Base-by-base conservation (phyloP, 352 stramenopile genomes). In the Phytophthora constricta region DNA sequence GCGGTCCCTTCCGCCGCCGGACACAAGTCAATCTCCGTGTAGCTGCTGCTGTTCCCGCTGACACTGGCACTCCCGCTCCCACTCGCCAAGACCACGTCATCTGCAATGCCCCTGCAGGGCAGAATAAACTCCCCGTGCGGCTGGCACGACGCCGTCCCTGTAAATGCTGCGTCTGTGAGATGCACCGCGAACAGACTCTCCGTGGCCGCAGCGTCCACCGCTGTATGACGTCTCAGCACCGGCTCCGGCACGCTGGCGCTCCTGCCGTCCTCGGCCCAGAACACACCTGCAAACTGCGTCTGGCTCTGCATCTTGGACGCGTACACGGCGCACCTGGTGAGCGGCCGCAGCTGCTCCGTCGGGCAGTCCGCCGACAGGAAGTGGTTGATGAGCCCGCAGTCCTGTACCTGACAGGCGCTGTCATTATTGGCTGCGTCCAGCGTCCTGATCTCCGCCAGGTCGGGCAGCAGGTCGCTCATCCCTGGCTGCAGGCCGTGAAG, bases 251-350 rank as follows among this genome's bases (percentile, higher is more conserved):
- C 58, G n/a, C 49, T 78, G 3, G 62, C 60, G 49, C 70, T 89
- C 33, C 77, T 78, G 26, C 76, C 84, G 65, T 92, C 82, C 54
- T 90, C 76, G 28, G 82, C 82, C 84, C 84, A 92, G 46, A 74
- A 82, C 22, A 84, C 80, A 19, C 74, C 82, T 31, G 46, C 7
- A 45, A 76, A 68, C 20, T 72, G 17, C 4, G 53, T 43, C 42
- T 79, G 74, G 55, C 53, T 52, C 1, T 48, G 19, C 63, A 86
- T 76, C 34, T 72, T 76, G 13, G 63, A 74, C 11, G 76, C 43
- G 22, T 69, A 53, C 16, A 91, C 77, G 28, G 81, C 76, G 54
- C 82, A 91, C 25, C 70, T 76, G 8, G 76, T 76, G 13, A 79
- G 22, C 3, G 72, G 62, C 26, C 72, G 49, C 7, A 92, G 47